A percentile compares a stretch with the other conserved stretches of the same genome.
These are phyloP conservation scores for Trichophyton equinum DNA, from an alignment of 2,329 filamentous ascomycete genomes.

Conservation along the genomic window DNA sequence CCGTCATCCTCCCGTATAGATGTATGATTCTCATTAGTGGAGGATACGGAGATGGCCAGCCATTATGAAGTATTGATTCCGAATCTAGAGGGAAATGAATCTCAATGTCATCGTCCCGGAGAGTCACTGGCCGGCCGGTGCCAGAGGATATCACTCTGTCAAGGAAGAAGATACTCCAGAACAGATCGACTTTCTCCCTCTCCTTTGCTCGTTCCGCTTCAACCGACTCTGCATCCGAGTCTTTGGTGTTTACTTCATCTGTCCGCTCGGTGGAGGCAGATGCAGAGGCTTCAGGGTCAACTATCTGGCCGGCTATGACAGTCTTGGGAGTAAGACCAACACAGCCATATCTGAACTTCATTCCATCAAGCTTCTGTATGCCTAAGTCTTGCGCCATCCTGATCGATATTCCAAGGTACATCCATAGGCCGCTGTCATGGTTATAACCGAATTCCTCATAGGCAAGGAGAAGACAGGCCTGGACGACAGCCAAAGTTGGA, in stretches of 20 bases:
- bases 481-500: constrained; percentile 69
- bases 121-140: constrained; percentile 69
- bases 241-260: constrained; percentile 27
- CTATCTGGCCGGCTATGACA: constrained; percentile 31
- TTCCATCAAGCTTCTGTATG: constrained; percentile 66
- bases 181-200: constrained; percentile 71
- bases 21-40: constrained; percentile 73
- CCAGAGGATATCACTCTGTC: constrained; percentile 80
- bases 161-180: constrained; percentile 82
- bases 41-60: constrained; percentile 67
- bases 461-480: constrained; percentile 69
- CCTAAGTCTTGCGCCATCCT: constrained; percentile 71
- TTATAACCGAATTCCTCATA: constrained; percentile 84
- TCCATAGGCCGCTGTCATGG: constrained; percentile 82
- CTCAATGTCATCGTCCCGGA: constrained; percentile 76
- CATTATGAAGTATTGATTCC: constrained; percentile 42
- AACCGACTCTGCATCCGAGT: constrained; percentile 37
- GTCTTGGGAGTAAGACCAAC: constrained; percentile 45
- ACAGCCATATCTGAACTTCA: constrained; percentile 45
- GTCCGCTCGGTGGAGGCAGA: neutral
- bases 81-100: constrained; percentile 52
- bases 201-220: constrained; percentile 50
- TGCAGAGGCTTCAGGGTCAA: neutral
- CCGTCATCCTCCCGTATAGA: constrained; percentile 71
- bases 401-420: constrained; percentile 81